Evolutionary conservation across 2,329 filamentous ascomycete genomes (phyloP).

Genomic region (Ceratocystis diversiconidia): DNA sequence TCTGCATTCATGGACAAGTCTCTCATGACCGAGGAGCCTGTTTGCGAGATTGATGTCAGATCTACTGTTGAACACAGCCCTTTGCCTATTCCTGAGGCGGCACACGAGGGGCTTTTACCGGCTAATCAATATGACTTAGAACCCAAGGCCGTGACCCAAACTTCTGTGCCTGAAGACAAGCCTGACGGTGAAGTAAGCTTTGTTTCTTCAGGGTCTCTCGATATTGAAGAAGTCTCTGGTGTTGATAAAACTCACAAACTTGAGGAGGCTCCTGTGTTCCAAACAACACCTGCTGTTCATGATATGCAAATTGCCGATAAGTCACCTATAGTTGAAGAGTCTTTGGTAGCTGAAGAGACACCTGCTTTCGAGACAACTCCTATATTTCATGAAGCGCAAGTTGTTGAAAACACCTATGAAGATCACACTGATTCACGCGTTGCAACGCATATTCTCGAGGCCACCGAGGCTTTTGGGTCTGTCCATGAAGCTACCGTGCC

Average conservation of each 20-base stretch:
- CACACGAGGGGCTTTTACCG: not conserved
- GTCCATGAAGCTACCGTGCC: not conserved
- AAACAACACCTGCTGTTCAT: not conserved
- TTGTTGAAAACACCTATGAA: not conserved
- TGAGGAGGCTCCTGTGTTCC: not conserved
- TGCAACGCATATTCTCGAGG: not conserved
- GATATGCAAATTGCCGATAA: not conserved
- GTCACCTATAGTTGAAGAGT: not conserved
- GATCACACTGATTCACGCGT: not conserved
- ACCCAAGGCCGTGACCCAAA: not conserved
- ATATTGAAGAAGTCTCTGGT: not conserved
- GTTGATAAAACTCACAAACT: not conserved
- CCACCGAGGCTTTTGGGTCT: not conserved
- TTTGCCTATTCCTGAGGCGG: not conserved
- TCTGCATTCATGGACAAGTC: not conserved
- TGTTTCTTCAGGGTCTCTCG: not conserved
- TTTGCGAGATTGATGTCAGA: not conserved
- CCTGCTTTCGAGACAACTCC: not conserved
- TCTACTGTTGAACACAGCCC: not conserved
- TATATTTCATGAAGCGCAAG: not conserved
- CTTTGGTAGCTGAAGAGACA: not conserved
- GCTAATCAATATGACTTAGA: not conserved
- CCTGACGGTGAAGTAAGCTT: not conserved
- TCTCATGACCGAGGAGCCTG: not conserved
- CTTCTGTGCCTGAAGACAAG: not conserved